Conservation (phyloP, 163 green algal genomes). For the Scenedesmus sp. region DNA sequence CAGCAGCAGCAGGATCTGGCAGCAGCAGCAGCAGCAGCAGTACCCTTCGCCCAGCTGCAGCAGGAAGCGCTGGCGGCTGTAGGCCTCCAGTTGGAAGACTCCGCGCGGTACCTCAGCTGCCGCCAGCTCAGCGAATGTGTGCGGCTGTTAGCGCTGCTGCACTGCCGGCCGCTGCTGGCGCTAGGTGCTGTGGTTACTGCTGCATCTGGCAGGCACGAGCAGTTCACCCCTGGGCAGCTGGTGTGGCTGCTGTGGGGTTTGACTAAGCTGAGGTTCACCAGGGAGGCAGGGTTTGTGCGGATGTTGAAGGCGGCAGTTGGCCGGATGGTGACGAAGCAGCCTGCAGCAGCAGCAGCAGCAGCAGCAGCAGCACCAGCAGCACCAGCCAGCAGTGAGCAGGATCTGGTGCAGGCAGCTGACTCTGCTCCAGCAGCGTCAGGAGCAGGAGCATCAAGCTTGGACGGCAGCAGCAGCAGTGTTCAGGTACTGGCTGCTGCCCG, state of each 20-base stretch:
- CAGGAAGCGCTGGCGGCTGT: slow-evolving; percentile 27
- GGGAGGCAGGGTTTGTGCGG: neutral
- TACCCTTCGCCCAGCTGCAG: neutral
- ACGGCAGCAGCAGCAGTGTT: slow-evolving; percentile 23
- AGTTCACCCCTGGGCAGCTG: slow-evolving; percentile 3
- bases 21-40: neutral
- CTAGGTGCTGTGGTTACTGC: neutral
- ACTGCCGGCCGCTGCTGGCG: neutral
- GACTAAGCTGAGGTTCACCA: slow-evolving; percentile 12
- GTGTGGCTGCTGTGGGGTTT: slow-evolving; percentile 43
- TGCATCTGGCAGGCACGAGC: neutral
- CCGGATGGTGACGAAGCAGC: neutral
- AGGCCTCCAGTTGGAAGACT: slow-evolving; percentile 35
- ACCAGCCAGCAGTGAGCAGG: neutral
- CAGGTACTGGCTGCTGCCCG: neutral
- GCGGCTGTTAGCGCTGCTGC: slow-evolving; percentile 8
- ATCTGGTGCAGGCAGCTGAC: neutral
- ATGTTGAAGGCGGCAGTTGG: slow-evolving; percentile 1
- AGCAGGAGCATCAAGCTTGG: neutral
- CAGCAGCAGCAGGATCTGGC: neutral
- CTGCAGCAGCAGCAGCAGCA: neutral
- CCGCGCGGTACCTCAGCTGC: neutral
- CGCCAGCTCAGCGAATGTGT: slow-evolving; percentile 16
- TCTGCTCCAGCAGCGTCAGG: neutral
- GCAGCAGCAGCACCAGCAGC: slow-evolving; percentile 12